These are phyloP conservation scores for Hibiscus syriacus DNA, from an alignment of 345 rosid species.

Conservation along the genomic window DNA sequence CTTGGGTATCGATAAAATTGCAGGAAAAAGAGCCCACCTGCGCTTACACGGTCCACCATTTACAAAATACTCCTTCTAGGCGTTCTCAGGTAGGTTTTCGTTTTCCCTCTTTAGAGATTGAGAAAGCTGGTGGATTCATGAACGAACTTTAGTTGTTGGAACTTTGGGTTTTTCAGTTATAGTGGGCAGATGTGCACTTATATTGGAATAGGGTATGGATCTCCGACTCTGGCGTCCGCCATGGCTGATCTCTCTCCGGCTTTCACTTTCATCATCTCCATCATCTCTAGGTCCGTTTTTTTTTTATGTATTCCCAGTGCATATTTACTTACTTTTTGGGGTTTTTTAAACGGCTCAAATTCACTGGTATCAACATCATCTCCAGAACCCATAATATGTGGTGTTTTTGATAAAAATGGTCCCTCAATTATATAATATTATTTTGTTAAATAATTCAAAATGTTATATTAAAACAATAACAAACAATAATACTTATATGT, in stretches of 20 bases:
- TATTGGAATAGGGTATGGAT: conserved; percentile 30
- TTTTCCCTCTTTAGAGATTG: background rate
- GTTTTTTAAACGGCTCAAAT: no score
- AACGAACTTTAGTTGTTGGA: background rate
- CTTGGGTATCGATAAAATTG: background rate
- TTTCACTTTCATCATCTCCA: conserved; percentile 42
- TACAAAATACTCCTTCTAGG: conserved; percentile 12
- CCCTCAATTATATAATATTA: no score
- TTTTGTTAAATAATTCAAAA: no score
- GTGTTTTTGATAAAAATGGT: no score
- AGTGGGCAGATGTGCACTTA: conserved; percentile 25
- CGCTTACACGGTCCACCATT: conserved; percentile 8
- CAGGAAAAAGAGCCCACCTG: conserved; percentile 12
- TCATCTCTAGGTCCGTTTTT: conserved; percentile 25
- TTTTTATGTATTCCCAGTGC: background rate
- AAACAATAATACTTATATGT: no score
- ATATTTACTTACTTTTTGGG: background rate
- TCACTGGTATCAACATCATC: no score
- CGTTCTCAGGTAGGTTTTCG: conserved; percentile 15
- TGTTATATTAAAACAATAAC: no score
- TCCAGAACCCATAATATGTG: no score
- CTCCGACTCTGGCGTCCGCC: conserved; percentile 41
- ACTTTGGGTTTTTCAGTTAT: conserved; percentile 17
- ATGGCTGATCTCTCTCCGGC: conserved; percentile 41
- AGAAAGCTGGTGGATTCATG: background rate